Conservation (phyloP, 78 protist genomes). For the Tieghemostelium lacteum region DNA sequence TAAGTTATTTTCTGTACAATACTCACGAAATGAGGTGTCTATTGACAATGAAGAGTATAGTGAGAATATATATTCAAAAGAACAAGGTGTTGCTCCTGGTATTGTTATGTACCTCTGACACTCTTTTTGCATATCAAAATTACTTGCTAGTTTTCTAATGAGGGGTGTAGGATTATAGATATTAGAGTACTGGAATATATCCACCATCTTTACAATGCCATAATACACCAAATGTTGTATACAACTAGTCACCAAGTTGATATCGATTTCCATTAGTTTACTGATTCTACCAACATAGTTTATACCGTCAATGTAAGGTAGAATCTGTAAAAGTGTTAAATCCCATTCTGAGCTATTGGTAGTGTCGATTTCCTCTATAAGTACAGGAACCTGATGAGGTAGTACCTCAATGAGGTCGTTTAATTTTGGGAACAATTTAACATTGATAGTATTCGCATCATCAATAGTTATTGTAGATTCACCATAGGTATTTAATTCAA, state of each 20-base stretch:
- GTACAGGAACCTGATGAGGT: constrained; percentile 71
- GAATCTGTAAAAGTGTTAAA: constrained; percentile 60
- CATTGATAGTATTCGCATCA: constrained; percentile 74
- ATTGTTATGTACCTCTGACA: constrained; percentile 30
- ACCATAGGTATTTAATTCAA: constrained; percentile 63
- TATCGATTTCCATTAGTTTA: constrained; percentile 54
- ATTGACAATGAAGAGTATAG: constrained; percentile 15
- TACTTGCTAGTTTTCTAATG: constrained; percentile 47
- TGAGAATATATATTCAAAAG: constrained; percentile 38
- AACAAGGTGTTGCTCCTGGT: constrained; percentile 34
- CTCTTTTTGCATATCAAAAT: constrained; percentile 71
- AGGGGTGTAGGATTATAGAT: constrained; percentile 65
- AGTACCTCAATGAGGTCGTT: constrained; percentile 28
- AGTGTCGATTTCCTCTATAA: constrained; percentile 17
- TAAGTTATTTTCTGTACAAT: constrained; percentile 55
- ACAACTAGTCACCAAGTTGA: constrained; percentile 49
- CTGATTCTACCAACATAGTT: constrained; percentile 72
- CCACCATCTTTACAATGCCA: constrained; percentile 62
- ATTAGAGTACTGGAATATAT: constrained; percentile 69
- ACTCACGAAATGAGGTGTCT: constrained; percentile 59
- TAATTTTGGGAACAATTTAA: constrained; percentile 40
- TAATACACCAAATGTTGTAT: constrained; percentile 82
- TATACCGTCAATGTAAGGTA: constrained; percentile 81
- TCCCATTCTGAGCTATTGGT: constrained; percentile 67
- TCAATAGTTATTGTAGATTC: constrained; percentile 57